Conservation (phyloP, 2,329 filamentous ascomycete species). For the Tolypocladium tundrense region DNA sequence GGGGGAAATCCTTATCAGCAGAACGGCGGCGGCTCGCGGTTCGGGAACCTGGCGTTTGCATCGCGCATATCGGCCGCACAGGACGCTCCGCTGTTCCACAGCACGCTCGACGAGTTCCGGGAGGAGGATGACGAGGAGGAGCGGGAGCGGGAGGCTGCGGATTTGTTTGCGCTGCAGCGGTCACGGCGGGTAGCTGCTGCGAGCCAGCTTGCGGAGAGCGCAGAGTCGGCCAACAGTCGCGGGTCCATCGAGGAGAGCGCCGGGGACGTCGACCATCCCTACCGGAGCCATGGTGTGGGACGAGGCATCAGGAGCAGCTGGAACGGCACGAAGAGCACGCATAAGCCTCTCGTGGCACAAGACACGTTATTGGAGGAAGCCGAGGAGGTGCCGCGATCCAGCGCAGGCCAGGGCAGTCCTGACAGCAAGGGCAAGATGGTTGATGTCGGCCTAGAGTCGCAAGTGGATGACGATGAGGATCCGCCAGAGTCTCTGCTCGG, state of each 20-base stretch:
- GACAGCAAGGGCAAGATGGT: constrained; percentile 60
- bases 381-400: constrained; percentile 28
- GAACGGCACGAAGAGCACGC: constrained; percentile 41
- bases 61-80: constrained; percentile 62
- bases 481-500: constrained; percentile 50
- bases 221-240: constrained; percentile 48
- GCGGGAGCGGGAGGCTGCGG: constrained; percentile 82
- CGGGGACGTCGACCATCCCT: constrained; percentile 19
- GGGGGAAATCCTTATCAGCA: constrained; percentile 75
- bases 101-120: constrained; percentile 77
- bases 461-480: constrained; percentile 44
- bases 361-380: constrained; percentile 29
- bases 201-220: constrained; percentile 74
- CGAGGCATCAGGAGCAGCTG: constrained; percentile 55
- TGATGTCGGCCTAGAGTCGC: constrained; percentile 73
- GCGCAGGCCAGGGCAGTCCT: constrained; percentile 17
- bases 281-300: constrained; percentile 36
- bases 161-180: constrained; percentile 82
- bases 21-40: constrained; percentile 58
- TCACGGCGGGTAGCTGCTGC: constrained; percentile 82
- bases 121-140: constrained; percentile 92
- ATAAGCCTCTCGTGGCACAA: constrained; percentile 14
- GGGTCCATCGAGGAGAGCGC: constrained; percentile 24
- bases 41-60: constrained; percentile 64
- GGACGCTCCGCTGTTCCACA: constrained; percentile 90